phyloP scores from a whole-genome alignment of 345 rosid species.

The Melaleuca quinquenervia region DNA sequence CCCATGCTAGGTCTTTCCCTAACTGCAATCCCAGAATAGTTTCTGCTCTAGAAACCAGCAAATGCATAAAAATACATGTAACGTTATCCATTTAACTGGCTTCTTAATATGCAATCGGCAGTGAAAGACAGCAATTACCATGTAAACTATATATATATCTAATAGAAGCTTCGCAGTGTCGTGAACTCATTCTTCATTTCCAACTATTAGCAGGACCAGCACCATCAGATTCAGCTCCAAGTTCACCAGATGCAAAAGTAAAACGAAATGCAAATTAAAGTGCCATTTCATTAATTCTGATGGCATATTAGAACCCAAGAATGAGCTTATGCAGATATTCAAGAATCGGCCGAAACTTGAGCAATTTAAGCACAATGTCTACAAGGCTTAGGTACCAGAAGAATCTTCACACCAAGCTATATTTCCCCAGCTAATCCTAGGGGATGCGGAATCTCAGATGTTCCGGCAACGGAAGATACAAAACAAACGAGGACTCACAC shows the following conservation, averaged over 20 bases:
- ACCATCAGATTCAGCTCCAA: background rate
- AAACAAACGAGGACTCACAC: background rate
- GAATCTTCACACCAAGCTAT: background rate
- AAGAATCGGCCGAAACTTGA: background rate
- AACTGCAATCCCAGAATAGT: background rate
- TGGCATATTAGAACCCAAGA: background rate
- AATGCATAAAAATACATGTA: background rate
- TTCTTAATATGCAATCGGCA: background rate
- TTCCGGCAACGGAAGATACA: background rate
- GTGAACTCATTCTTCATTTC: background rate
- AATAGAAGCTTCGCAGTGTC: background rate
- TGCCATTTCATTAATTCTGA: background rate
- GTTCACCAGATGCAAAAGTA: background rate
- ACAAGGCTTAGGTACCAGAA: background rate
- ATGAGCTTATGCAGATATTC: background rate
- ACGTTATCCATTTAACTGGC: background rate
- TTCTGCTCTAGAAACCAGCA: background rate
- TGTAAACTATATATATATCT: background rate
- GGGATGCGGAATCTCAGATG: background rate
- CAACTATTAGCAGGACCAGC: background rate
- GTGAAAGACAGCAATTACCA: background rate
- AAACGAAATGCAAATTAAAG: background rate
- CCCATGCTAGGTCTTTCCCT: background rate
- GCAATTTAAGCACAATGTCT: background rate
- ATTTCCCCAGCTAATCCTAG: background rate